Evolutionary conservation across 331 rosid genomes (phyloP), one percentile per base, ranked within the genome.

Genomic region (Acacia pycnantha): DNA sequence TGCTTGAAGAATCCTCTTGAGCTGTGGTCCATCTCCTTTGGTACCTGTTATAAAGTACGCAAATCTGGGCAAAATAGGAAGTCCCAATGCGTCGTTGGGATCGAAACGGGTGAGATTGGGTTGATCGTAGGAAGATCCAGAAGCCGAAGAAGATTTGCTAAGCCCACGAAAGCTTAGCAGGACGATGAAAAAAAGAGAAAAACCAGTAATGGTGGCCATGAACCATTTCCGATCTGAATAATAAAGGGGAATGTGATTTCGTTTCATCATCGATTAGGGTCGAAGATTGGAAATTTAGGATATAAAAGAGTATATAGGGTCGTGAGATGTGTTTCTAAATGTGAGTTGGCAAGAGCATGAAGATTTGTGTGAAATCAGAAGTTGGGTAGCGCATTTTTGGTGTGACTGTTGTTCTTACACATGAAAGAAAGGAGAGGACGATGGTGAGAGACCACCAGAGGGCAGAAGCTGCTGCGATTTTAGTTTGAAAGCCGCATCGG

Each of bases 1-100:
- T 24, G 97, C 94, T 81, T 91, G 91, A 58, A 95, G 96, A n/a
- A 95, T 47, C 90, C 98, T 87, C 80, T 83, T 78, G 73, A 95
- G 53, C 73, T 84, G 86, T 10, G 86, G 56, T 1, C 76, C 94
- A 26, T 95, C 97, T 33, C 97, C 97, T 77, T 85, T 90, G 6
- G 97, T 78, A 0, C 94, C 98, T 0, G 90, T 82, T 6, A 93
- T 24, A 69, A 91, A 35, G 82, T 92, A 93, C 15, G 99, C 97
- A n/a, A 95, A 86, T 78, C 88, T 82, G 66, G 99, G 98, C 41
- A 92, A 82, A 13, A 82, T 85, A 33, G 94, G 90, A 41, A 92
- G 87, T 74, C 85, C 87, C 3, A 79, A 4, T 12, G 27, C 79
- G 70, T 73, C 73, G 33, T 54, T 27, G 26, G 2, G 59, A 51